Evolutionary conservation across 2,329 filamentous ascomycete species (phyloP), one percentile per base, ranked within the genome.

Genomic region (Alternaria arborescens): DNA sequence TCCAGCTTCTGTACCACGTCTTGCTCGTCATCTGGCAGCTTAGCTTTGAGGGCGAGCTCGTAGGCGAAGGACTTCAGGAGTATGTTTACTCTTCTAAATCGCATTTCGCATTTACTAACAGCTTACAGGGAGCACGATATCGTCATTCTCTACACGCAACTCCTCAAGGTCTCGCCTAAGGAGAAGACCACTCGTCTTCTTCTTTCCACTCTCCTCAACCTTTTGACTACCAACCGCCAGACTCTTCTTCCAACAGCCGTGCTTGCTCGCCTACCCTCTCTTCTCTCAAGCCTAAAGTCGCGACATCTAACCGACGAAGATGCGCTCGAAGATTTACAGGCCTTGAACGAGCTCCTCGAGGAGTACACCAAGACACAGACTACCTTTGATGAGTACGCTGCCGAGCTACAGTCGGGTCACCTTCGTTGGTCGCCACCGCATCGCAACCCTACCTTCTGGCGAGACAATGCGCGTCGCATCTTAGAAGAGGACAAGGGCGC

Each of bases 141-240:
- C 68, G 86, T 98, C 65, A 86, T 93, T 47, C 87, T 98, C 44
- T 97, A 97, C 79, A 93, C 92, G n/a, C 91, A 96, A 68, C 89
- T 99, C 38, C 85, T 99, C 56, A 91, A 93, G 55, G 84, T 97
- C 42, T 98, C 95, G 2, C 94, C 94, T 44, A 99, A 99, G 80
- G 95, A 98, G 78, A 99, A 99, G 85, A 98, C 94, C 1, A 98
- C 94, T 0, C 89, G 95, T 30, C 86, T 99, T 55, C 87, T 97
- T 46, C 86, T 98, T 44, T 93, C 93, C 10, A 97, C 94, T 8
- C 86, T 99, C 41, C 87, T 91, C 77, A 98, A 97, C 80, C 88
- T 99, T 44, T 87, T 97, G 38, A 92, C 84, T 79, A 87, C 81
- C 82, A 91, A 86, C 85, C 91, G 77, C 80, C 89, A 78, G 34